Evolutionary conservation across 2,329 filamentous ascomycete genomes (phyloP).

Genomic region (Exophiala aquamarina): DNA sequence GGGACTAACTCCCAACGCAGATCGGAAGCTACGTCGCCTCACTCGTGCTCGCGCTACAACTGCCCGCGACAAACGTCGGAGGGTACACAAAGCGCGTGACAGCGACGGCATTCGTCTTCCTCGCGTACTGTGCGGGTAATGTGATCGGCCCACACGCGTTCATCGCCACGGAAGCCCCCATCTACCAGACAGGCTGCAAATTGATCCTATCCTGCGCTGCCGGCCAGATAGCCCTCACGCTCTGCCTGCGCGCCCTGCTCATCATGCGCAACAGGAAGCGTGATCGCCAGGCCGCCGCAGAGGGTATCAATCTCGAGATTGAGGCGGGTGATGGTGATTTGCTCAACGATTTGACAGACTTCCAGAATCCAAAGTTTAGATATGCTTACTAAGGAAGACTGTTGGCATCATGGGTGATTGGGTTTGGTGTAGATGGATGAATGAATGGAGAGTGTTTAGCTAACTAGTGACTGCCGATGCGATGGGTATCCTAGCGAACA

Average conservation of each 20-base stretch:
- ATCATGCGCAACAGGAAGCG: conserved; percentile 6
- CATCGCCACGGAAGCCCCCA: conserved; percentile 41
- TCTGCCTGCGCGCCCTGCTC: conserved; percentile 11
- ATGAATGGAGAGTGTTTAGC: no score
- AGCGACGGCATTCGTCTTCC: conserved; percentile 45
- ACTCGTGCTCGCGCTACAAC: conserved; percentile 24
- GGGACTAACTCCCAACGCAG: conserved; percentile 10
- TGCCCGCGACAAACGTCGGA: conserved; percentile 38
- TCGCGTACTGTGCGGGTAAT: conserved; percentile 45
- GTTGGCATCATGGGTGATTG: no score
- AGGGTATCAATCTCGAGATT: background rate
- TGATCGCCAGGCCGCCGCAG: conserved; percentile 22
- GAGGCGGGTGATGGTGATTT: no score
- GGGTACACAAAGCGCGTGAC: conserved; percentile 52
- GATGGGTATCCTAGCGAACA: no score
- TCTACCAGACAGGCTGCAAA: conserved; percentile 31
- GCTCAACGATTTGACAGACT: no score
- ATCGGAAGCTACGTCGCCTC: conserved; percentile 1
- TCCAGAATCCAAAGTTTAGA: no score
- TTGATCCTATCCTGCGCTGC: conserved; percentile 30
- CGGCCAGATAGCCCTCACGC: conserved; percentile 20
- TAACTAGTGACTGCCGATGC: no score
- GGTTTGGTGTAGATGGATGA: no score
- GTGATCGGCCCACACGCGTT: conserved; percentile 48
- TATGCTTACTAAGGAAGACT: no score